A percentile compares a stretch with the other conserved stretches of the same genome.
phyloP scores from a whole-genome alignment of 169 alveolate genomes.

The Babesia sp. region DNA sequence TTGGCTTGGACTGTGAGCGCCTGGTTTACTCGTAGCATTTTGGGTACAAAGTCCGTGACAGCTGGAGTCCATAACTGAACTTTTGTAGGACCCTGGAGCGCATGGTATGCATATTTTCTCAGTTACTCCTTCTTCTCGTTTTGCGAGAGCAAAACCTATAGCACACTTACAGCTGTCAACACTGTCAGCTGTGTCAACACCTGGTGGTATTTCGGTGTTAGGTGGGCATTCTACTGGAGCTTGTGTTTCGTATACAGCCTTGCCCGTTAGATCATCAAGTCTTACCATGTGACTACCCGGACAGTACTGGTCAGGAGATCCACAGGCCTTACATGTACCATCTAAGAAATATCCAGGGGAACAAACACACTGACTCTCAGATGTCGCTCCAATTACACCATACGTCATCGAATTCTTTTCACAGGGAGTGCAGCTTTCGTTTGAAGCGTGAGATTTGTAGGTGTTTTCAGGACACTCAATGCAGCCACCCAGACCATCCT shows the following conservation, averaged over 20 bases:
- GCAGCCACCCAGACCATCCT: constrained; percentile 25
- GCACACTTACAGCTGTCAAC: constrained; percentile 81
- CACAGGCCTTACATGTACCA: constrained; percentile 75
- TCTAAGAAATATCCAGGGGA: constrained; percentile 78
- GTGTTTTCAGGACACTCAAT: constrained; percentile 72
- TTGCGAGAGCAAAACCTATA: constrained; percentile 75
- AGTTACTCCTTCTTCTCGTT: constrained; percentile 9
- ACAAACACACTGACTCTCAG: constrained; percentile 78
- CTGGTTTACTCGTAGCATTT: constrained; percentile 76
- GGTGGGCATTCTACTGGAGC: constrained; percentile 75
- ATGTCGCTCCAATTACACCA: constrained; percentile 62
- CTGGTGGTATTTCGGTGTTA: constrained; percentile 79
- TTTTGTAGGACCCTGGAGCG: constrained; percentile 79
- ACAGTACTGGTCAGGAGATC: constrained; percentile 70
- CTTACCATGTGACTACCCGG: constrained; percentile 69
- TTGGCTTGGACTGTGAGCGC: constrained; percentile 77
- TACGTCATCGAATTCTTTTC: constrained; percentile 73
- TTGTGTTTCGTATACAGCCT: constrained; percentile 40
- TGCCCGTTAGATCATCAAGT: constrained; percentile 14
- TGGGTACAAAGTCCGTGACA: constrained; percentile 80
- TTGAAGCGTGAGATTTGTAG: constrained; percentile 73
- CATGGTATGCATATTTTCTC: constrained; percentile 76
- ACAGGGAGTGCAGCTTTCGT: constrained; percentile 76
- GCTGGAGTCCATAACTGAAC: constrained; percentile 78
- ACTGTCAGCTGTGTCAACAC: constrained; percentile 77